These are phyloP conservation scores for Phialophora tarda DNA, from an alignment of 2,329 filamentous ascomycete genomes.

Conservation along the genomic window DNA sequence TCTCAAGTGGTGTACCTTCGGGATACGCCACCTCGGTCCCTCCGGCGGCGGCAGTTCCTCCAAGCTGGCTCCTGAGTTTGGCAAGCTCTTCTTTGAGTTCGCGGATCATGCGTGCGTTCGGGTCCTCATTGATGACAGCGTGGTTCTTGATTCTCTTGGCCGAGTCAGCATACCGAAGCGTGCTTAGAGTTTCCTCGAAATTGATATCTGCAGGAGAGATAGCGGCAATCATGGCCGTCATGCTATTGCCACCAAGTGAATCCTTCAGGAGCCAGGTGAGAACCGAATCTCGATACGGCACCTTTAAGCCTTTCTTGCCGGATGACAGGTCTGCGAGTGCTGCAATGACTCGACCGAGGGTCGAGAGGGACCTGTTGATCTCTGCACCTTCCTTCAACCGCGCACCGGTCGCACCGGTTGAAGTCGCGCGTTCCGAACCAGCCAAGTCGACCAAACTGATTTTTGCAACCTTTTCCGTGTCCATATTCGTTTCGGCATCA, in stretches of 20 bases:
- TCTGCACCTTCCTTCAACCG: constrained; percentile 96
- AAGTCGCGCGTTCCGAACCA: constrained; percentile 95
- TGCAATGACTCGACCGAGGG: constrained; percentile 94
- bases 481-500: constrained; percentile 93
- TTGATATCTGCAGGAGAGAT: constrained; percentile 99
- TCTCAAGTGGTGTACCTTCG: constrained; percentile 86
- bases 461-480: constrained; percentile 95
- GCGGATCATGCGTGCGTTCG: constrained; percentile 97
- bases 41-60: constrained; percentile 53
- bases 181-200: constrained; percentile 96
- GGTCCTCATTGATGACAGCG: constrained; percentile 97
- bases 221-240: constrained; percentile 99
- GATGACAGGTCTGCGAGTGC: constrained; percentile 89
- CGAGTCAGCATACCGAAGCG: constrained; percentile 92
- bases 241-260: constrained; percentile 95
- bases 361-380: constrained; percentile 96
- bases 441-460: constrained; percentile 98
- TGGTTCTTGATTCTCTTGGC: constrained; percentile 99
- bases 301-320: constrained; percentile 78
- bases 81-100: constrained; percentile 95
- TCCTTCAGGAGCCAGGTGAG: constrained; percentile 97
- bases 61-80: constrained; percentile 83
- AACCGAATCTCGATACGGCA: constrained; percentile 96
- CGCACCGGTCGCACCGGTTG: constrained; percentile 93
- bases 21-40: constrained; percentile 81